Percentiles rank a stretch among this genome's conserved stretches.
Evolutionary conservation across 169 alveolate species (phyloP).

Genomic region (Fabrea salina): DNA sequence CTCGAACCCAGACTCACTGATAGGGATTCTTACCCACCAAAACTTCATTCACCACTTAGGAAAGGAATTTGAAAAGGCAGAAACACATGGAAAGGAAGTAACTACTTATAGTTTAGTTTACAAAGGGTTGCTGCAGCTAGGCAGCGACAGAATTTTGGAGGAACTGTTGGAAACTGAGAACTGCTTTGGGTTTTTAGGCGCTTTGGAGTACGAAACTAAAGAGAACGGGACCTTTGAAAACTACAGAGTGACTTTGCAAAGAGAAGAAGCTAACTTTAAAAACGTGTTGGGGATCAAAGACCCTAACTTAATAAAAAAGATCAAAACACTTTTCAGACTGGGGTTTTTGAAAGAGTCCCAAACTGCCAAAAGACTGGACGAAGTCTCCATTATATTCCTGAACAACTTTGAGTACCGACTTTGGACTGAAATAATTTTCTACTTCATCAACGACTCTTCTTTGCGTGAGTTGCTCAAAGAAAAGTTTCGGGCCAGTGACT

Average conservation of each 20-base stretch:
- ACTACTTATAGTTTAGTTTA: neutral
- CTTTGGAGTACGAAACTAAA: neutral
- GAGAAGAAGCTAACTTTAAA: neutral
- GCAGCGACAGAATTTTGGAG: neutral
- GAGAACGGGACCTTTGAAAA: neutral
- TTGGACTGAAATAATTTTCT: neutral
- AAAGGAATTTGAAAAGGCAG: neutral
- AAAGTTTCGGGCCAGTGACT: neutral
- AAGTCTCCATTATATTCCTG: neutral
- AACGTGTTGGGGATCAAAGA: neutral
- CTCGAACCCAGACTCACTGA: neutral
- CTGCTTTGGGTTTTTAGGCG: neutral
- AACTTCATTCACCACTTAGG: neutral
- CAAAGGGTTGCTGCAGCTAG: neutral
- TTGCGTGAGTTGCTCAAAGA: neutral
- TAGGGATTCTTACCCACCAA: neutral
- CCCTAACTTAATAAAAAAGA: neutral
- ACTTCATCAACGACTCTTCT: neutral
- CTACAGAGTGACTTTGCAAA: neutral
- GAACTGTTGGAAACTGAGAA: neutral
- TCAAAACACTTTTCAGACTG: neutral
- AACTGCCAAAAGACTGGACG: neutral
- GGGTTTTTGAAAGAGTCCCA: conserved; percentile 12
- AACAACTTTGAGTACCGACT: neutral
- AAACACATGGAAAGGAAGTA: neutral